Evolutionary conservation across 208 protist species (phyloP), one percentile per base, ranked within the genome.

Genomic region (Histomonas meleagridis): DNA sequence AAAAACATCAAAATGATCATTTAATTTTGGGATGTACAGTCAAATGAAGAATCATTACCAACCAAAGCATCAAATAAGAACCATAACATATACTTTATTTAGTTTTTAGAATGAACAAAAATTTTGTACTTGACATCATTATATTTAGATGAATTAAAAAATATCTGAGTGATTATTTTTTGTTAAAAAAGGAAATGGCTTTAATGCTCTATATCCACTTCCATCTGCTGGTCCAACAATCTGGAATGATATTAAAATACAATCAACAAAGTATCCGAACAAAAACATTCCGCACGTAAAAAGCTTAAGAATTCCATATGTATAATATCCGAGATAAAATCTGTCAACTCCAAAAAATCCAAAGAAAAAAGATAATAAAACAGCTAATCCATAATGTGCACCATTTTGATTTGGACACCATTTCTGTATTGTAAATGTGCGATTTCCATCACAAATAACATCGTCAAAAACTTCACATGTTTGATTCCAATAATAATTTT

Each of bases 381-480:
- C 70, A 32, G 70, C 43, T 81, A 23, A 38, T 0, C 7, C 7
- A 81, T 81, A 81, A 10, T 26, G 21, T 23, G 23, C 4, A 1
- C 70, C 70, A 32, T 48, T 81, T 51, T 5, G 48, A 81, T 81
- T 81, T 9, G 70, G 70, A n/a, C 70, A 81, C 70, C 70, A 81
- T 51, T 81, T 3, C 18, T 10, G 3, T n/a, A 35, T 48, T 10
- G 40, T 51, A 51, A 81, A 81, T 48, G 35, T 81, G 23, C 70
- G 26, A n/a, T 51, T 81, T 10, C 70, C 70, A 32, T 32, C 35
- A 23, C 70, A 81, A 32, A 23, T 16, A 51, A 81, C 43, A 23
- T 18, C 10, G 51, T 48, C 40, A 23, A 51, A 81, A 32, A 81
- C 70, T 51, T 3, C n/a, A 43, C 70, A 81, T 32, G 48, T 51